Evolutionary conservation across 192 early-diverging fungal species (phyloP), one percentile per base, ranked within the genome.

Genomic region (Linnemannia hyalina): DNA sequence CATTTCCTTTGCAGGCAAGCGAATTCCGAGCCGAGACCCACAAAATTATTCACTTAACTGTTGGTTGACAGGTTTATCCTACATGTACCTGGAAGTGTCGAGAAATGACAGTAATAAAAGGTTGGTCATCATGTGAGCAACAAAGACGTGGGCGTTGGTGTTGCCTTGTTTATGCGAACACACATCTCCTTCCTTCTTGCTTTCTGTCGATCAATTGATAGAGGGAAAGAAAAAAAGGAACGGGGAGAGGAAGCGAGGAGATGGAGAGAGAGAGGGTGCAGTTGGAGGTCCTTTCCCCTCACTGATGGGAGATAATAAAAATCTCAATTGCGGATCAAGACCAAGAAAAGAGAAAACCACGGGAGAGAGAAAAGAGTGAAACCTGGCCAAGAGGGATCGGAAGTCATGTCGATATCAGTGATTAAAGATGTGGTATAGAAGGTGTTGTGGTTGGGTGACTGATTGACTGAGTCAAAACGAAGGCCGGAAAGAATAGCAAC

Each of bases 1-100:
- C 60, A 65, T 73, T 76, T 71, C 75, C 69, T 65, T 82, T 82
- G 69, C 75, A 82, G 81, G 81, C 36, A 82, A 70, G 54, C 57
- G 68, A 41, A 52, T 65, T 76, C 80, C 80, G 80, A 82, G 70
- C 75, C 80, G 73, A 75, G 47, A 36, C 44, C 44, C 75, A 36
- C 75, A 38, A 41, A 71, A 38, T 40, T 71, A 71, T 71, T 42
- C 6, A 11, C 41, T 74, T 74, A 6, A 10, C 42, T 10, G 42
- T 9, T 44, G 35, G 42, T 44, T 44, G 41, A 9, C 41, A n/a
- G 9, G 47, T 23, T 35, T 49, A 22, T 74, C n/a, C 73, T 35
- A 35, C 35, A 35, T 35, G 35, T 35, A 35, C 35, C 35, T 35
- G 55, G 4, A 8, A 38, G 29, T 42, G 18, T n/a, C 1, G 5